Evolutionary conservation across 139 green algal genomes (phyloP).

Genomic region (Coccomyxa sp.): DNA sequence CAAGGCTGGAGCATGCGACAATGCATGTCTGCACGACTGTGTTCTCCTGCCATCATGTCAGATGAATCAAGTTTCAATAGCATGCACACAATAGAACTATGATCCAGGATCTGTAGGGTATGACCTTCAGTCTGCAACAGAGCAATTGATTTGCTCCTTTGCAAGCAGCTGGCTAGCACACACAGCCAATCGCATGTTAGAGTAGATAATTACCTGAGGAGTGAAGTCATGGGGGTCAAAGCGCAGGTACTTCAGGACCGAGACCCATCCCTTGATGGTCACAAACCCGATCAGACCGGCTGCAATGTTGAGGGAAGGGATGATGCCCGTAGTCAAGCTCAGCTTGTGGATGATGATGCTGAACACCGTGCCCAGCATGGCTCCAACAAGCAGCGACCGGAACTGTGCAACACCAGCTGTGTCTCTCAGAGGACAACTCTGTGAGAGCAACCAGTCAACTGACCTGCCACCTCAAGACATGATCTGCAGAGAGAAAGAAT

Average conservation of each 20-base stretch:
- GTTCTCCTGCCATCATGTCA: constrained; percentile 22
- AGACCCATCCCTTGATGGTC: not conserved
- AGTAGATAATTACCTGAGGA: not conserved
- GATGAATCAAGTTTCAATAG: not conserved
- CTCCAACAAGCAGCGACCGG: constrained; percentile 1
- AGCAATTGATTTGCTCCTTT: not conserved
- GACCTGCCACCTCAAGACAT: not conserved
- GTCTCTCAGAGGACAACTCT: not conserved
- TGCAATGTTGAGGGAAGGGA: constrained; percentile 20
- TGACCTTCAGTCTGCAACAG: not conserved
- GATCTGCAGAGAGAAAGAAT: not conserved
- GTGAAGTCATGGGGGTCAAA: not conserved
- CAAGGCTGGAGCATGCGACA: constrained; percentile 11
- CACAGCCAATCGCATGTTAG: too few species aligned
- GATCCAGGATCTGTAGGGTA: not conserved
- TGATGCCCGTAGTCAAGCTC: constrained; percentile 12
- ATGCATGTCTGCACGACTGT: constrained; percentile 24
- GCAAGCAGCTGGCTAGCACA: not conserved
- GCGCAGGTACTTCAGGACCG: not conserved
- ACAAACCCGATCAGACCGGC: constrained; percentile 24
- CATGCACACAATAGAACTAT: not conserved
- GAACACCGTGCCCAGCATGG: constrained; percentile 8
- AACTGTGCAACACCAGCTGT: not conserved
- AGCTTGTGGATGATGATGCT: constrained; percentile 14
- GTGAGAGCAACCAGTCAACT: not conserved